phyloP scores from a whole-genome alignment of 805 yeast species.

The Cyberlindnera suaveolens region DNA sequence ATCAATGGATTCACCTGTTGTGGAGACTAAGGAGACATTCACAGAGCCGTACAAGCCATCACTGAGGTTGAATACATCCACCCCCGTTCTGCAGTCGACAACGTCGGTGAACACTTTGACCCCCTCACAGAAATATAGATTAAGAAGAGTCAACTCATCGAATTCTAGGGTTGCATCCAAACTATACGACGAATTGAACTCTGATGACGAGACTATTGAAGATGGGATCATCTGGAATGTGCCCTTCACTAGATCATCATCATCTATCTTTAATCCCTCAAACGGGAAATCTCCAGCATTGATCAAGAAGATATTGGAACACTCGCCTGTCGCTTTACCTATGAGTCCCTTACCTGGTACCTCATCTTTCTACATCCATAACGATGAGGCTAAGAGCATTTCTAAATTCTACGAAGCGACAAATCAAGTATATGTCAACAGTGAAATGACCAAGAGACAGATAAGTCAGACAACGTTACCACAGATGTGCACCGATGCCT shows the following conservation, averaged over 20 bases:
- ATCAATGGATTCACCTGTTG: conserved; percentile 15
- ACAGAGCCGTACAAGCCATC: background rate
- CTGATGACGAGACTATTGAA: conserved; percentile 27
- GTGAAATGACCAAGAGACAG: conserved; percentile 15
- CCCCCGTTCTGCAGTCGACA: conserved; percentile 4
- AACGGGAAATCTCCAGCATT: conserved; percentile 21
- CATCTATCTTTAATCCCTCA: conserved; percentile 17
- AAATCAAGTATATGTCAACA: conserved; percentile 10
- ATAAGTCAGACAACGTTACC: conserved; percentile 26
- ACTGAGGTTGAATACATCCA: conserved; percentile 3
- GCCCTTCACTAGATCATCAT: conserved; percentile 36
- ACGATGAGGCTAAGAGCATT: conserved; percentile 21
- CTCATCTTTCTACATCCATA: conserved; percentile 10
- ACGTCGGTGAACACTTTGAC: conserved; percentile 25
- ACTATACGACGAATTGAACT: conserved; percentile 33
- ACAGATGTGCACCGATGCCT: conserved; percentile 29
- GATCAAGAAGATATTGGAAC: conserved; percentile 18
- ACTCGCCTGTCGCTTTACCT: conserved; percentile 28
- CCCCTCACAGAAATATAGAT: conserved; percentile 36
- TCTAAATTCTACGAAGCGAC: conserved; percentile 20
- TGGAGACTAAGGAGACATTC: too few relatives aligned
- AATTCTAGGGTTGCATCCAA: conserved; percentile 21
- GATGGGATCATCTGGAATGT: conserved; percentile 45
- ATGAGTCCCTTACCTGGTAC: conserved; percentile 45
- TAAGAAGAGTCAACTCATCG: conserved; percentile 32